A percentile compares a stretch with the other conserved stretches of the same genome.
These are phyloP conservation scores for Torrubiella hemipterigena DNA, from an alignment of 2,329 filamentous ascomycete species.

Conservation along the genomic window DNA sequence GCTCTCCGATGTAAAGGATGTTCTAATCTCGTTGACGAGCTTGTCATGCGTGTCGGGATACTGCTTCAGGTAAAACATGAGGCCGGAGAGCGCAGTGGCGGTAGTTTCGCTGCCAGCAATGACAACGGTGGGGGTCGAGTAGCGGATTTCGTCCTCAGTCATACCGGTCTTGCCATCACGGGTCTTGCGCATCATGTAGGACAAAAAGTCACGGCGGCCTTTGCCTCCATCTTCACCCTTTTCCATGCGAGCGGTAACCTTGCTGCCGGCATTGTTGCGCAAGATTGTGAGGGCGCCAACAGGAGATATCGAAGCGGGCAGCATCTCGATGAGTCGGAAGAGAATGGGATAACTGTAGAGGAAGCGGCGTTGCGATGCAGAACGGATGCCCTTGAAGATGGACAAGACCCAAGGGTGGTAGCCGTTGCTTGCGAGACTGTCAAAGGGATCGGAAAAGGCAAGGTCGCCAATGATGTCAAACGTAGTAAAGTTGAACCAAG, in stretches of 20 bases:
- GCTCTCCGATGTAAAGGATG: constrained; percentile 17
- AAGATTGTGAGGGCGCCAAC: constrained; percentile 1
- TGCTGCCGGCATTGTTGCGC: constrained; percentile 12
- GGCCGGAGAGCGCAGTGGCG: constrained; percentile 16
- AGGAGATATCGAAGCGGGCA: not conserved
- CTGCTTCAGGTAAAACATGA: constrained; percentile 16
- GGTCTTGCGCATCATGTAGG: constrained; percentile 18
- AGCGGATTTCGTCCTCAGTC: constrained; percentile 19
- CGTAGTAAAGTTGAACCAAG: constrained; percentile 24
- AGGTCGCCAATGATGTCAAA: constrained; percentile 30
- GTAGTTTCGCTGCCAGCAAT: constrained; percentile 22
- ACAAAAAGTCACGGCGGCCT: constrained; percentile 11
- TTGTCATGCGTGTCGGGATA: constrained; percentile 17
- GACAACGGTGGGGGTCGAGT: constrained; percentile 12
- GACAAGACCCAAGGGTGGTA: constrained; percentile 15
- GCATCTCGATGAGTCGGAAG: not conserved
- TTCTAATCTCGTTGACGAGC: constrained; percentile 22
- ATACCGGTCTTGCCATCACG: constrained; percentile 18
- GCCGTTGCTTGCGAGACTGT: constrained; percentile 16
- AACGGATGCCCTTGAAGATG: constrained; percentile 10
- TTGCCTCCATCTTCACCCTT: constrained; percentile 10
- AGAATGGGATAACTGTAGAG: constrained; percentile 6
- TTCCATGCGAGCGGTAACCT: constrained; percentile 10
- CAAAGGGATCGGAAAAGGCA: constrained; percentile 29
- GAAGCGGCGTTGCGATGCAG: constrained; percentile 7